Conservation (phyloP, 1,284 basidiomycete genomes). For the Inonotus obliquus region DNA sequence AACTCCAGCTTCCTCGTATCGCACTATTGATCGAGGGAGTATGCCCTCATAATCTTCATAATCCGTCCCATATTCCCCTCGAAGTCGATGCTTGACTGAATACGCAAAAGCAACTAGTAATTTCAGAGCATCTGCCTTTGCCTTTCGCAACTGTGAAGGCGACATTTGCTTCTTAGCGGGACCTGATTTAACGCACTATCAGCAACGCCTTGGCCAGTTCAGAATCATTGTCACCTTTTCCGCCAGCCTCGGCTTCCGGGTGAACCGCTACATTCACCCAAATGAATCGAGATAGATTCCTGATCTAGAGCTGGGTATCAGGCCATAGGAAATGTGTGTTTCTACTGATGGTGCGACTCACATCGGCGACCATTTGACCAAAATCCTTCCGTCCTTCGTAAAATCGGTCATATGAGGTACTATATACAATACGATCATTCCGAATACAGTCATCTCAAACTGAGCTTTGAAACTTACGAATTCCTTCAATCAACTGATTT, state of each 20-base stretch:
- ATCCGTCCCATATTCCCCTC: constrained; percentile 67
- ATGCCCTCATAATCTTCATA: constrained; percentile 63
- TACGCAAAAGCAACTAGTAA: constrained; percentile 65
- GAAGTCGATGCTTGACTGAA: constrained; percentile 74
- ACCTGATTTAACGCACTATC: constrained; percentile 36
- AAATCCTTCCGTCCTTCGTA: constrained; percentile 87
- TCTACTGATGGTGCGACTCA: constrained; percentile 29
- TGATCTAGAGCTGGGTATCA: constrained; percentile 36
- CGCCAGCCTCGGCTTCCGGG: constrained; percentile 27
- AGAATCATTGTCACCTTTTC: constrained; percentile 11
- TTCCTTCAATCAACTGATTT: constrained; percentile 1
- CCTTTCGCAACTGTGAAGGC: constrained; percentile 51
- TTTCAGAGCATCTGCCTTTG: constrained; percentile 70
- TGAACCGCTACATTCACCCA: constrained; percentile 79
- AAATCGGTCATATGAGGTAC: constrained; percentile 76
- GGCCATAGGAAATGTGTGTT: constrained; percentile 28
- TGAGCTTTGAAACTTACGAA: not conserved
- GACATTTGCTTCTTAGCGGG: constrained; percentile 41
- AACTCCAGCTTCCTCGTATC: constrained; percentile 66
- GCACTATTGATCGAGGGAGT: constrained; percentile 55
- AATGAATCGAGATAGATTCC: constrained; percentile 60
- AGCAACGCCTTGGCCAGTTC: not conserved
- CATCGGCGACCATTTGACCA: constrained; percentile 54
- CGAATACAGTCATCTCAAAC: not conserved
- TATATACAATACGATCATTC: constrained; percentile 25